A percentile compares a stretch with the other conserved stretches of the same genome.
phyloP scores from a whole-genome alignment of 2,329 filamentous ascomycete genomes.

The Chrysoporthe cubensis region DNA sequence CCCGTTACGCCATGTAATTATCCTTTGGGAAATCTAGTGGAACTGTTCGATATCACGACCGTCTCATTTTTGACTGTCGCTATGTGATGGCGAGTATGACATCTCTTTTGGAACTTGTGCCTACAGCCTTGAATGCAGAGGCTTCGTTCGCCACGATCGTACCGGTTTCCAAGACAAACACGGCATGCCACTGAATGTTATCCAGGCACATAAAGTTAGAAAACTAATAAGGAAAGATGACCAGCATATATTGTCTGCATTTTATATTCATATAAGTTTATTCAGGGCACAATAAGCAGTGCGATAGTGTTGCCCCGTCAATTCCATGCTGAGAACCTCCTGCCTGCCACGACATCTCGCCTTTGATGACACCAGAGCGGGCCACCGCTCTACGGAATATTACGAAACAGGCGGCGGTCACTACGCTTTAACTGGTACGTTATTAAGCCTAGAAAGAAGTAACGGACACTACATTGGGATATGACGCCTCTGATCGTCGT shows the following conservation, averaged over 20 bases:
- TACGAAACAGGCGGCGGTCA: neutral
- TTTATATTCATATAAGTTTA: too few species aligned
- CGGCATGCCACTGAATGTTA: neutral
- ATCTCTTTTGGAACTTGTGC: neutral
- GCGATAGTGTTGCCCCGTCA: too few species aligned
- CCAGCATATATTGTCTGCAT: too few species aligned
- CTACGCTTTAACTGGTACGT: too few species aligned
- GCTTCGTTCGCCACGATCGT: neutral
- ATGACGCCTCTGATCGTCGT: too few species aligned
- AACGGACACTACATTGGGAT: neutral
- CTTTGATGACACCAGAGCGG: neutral
- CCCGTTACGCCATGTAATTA: neutral
- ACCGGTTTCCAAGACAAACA: neutral
- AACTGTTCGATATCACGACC: too few species aligned
- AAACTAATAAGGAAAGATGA: neutral
- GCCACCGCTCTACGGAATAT: neutral
- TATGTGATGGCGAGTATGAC: neutral
- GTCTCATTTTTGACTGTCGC: neutral
- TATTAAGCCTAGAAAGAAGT: neutral
- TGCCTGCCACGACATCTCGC: neutral
- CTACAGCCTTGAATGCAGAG: neutral
- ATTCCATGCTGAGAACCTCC: neutral
- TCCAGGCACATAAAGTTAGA: neutral
- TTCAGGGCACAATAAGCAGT: too few species aligned
- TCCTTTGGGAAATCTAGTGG: neutral